Evolutionary conservation across 345 rosid genomes (phyloP).

Genomic region (Fremontodendron californicum): DNA sequence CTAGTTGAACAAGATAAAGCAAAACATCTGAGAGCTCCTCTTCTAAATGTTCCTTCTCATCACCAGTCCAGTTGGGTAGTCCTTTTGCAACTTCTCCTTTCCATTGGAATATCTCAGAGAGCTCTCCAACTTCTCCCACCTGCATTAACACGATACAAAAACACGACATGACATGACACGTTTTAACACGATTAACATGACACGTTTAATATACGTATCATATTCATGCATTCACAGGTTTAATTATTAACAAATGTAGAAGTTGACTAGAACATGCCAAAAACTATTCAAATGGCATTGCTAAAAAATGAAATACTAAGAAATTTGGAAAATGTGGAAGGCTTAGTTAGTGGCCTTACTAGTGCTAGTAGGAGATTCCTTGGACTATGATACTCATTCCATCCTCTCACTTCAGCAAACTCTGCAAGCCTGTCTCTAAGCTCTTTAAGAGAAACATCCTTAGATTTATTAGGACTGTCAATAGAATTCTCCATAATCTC

Average conservation of each 20-base stretch:
- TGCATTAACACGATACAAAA: too few species aligned
- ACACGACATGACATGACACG: background rate
- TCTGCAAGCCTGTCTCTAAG: constrained; percentile 44
- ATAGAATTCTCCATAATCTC: constrained; percentile 15
- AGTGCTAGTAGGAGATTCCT: constrained; percentile 57
- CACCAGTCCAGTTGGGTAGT: constrained; percentile 4
- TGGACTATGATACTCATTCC: constrained; percentile 55
- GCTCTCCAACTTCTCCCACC: constrained; percentile 1
- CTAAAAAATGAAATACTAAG: background rate
- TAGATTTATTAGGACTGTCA: constrained; percentile 5
- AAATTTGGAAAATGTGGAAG: background rate
- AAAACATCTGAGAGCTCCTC: constrained; percentile 3
- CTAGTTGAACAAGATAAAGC: background rate
- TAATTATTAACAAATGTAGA: too few species aligned
- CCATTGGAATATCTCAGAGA: constrained; percentile 46
- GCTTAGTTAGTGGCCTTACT: constrained; percentile 22
- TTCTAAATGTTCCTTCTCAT: constrained; percentile 11
- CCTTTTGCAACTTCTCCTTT: constrained; percentile 13
- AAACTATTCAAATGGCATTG: too few species aligned
- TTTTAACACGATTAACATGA: background rate
- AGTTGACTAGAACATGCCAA: too few species aligned
- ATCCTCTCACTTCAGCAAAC: constrained; percentile 47
- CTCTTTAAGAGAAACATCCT: constrained; percentile 43
- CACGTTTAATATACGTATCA: too few species aligned
- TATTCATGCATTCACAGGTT: too few species aligned